Evolutionary conservation across 225 moss, liverwort and hornwort species (phyloP).

Genomic region (Polytrichum commune): DNA sequence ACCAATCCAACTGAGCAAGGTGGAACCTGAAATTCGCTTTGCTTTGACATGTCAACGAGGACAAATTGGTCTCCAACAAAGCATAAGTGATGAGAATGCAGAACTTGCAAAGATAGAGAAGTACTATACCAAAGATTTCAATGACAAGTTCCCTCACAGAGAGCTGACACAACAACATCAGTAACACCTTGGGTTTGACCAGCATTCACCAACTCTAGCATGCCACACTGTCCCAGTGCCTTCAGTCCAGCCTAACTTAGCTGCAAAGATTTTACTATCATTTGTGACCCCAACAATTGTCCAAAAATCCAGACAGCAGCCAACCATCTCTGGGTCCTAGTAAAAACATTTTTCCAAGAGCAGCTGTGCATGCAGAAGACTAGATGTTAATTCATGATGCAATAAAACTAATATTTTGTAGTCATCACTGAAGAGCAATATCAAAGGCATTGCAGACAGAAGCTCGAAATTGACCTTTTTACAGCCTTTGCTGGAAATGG

Average conservation of each 20-base stretch:
- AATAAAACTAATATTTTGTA: neutral
- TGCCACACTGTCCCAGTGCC: constrained; percentile 64
- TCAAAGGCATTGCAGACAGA: neutral
- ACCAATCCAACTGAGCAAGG: too few relatives aligned
- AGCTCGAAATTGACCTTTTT: constrained; percentile 21
- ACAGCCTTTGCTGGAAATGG: constrained; percentile 63
- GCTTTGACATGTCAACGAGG: neutral
- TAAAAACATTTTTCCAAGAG: too few relatives aligned
- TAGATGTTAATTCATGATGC: too few relatives aligned
- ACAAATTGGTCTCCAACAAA: neutral
- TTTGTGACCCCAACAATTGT: too few relatives aligned
- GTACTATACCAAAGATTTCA: constrained; percentile 52
- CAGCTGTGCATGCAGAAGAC: too few relatives aligned
- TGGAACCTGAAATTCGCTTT: neutral
- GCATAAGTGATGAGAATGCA: neutral
- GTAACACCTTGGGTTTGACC: constrained; percentile 59
- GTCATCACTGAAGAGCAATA: neutral
- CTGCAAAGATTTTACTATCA: constrained; percentile 1
- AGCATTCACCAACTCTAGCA: constrained; percentile 64
- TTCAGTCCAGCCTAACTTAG: constrained; percentile 57
- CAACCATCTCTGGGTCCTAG: too few relatives aligned
- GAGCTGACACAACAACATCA: constrained; percentile 47
- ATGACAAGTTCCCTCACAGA: constrained; percentile 52
- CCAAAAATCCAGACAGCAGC: too few relatives aligned
- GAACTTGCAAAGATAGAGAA: neutral